Evolutionary conservation across 345 rosid species (phyloP).

Genomic region (thale cress (Arabidopsis thaliana)): DNA sequence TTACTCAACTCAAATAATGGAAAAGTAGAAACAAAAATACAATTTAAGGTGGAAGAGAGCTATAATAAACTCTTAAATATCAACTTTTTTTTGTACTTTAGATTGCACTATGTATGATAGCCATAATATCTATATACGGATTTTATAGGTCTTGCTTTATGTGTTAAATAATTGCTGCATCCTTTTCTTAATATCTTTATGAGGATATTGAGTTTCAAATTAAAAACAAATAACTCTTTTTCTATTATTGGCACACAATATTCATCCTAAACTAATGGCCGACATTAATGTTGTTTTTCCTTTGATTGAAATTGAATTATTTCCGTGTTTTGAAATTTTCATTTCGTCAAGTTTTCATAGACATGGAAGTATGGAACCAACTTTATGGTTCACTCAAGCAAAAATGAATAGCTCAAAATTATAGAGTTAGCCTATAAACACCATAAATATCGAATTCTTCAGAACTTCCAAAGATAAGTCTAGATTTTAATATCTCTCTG

Average conservation of each 20-base stretch:
- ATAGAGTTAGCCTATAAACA: too few relatives aligned
- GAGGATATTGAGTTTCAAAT: slow-evolving; percentile 17
- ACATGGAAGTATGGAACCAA: neutral
- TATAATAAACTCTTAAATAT: slow-evolving; percentile 7
- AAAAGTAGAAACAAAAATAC: slow-evolving; percentile 30
- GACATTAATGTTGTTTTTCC: neutral
- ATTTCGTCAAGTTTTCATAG: neutral
- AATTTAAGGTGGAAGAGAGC: slow-evolving; percentile 31
- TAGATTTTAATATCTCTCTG: neutral
- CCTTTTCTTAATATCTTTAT: neutral
- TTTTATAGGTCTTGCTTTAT: slow-evolving; percentile 36
- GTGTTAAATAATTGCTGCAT: slow-evolving; percentile 24
- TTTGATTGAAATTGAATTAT: neutral
- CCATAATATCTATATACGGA: slow-evolving; percentile 23
- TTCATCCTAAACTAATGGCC: slow-evolving; percentile 4
- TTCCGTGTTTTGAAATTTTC: neutral
- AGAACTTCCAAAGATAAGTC: neutral
- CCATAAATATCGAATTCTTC: too few relatives aligned
- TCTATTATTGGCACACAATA: neutral
- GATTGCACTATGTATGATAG: slow-evolving; percentile 38
- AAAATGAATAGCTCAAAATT: too few relatives aligned
- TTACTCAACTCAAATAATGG: slow-evolving; percentile 2
- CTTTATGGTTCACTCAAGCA: neutral
- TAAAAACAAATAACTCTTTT: neutral
- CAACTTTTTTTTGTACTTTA: slow-evolving; percentile 33